Conservation (phyloP, 306 rosid species). For the Rosa persica region DNA sequence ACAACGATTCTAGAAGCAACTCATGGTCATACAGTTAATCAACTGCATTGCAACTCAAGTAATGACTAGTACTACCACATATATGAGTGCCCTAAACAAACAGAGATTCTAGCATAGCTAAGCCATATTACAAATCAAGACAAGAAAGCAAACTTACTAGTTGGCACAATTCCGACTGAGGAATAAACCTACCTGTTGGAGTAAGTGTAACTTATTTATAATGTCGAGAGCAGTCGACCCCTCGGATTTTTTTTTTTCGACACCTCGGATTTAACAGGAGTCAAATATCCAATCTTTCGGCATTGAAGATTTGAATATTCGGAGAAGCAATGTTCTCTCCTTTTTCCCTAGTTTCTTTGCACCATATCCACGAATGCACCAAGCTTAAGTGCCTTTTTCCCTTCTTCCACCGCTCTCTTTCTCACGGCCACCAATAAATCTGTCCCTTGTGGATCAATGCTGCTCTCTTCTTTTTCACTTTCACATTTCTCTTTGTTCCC, state of each 20-base stretch:
- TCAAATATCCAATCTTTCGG: constrained; percentile 55
- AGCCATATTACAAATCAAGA: background rate
- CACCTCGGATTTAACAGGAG: constrained; percentile 22
- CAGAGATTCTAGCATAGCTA: constrained; percentile 5
- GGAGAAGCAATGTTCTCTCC: constrained; percentile 59
- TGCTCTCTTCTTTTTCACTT: constrained; percentile 28
- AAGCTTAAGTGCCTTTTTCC: constrained; percentile 53
- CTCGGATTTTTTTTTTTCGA: constrained; percentile 11
- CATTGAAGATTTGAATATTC: constrained; percentile 61
- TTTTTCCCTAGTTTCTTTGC: constrained; percentile 50
- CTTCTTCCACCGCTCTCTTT: constrained; percentile 56
- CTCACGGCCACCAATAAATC: constrained; percentile 52
- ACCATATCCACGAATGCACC: constrained; percentile 52
- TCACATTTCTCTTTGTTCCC: constrained; percentile 34
- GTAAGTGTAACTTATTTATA: background rate
- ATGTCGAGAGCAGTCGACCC: background rate
- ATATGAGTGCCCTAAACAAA: background rate
- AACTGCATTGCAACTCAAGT: background rate
- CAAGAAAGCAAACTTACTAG: background rate
- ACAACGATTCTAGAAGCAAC: background rate
- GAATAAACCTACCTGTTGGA: constrained; percentile 7
- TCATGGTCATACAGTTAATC: background rate
- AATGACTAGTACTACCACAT: background rate
- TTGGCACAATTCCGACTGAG: background rate
- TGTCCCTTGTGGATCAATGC: constrained; percentile 44